Evolutionary conservation across 2,329 filamentous ascomycete genomes (phyloP).

Genomic region (Monilinia laxa): DNA sequence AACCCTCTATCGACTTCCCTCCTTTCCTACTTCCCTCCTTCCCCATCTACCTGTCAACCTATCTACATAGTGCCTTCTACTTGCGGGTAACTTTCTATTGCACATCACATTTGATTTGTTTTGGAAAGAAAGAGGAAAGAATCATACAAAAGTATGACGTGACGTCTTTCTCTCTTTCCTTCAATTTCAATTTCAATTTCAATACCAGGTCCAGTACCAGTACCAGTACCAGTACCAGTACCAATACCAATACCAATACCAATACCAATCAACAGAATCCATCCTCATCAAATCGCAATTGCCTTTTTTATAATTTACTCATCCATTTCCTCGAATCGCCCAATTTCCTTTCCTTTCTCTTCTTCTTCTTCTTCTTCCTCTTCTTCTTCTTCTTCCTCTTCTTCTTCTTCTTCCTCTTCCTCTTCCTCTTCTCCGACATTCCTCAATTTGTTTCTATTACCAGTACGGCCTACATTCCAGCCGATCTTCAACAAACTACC

Average conservation of each 20-base stretch:
- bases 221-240: background rate
- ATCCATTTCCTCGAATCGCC: background rate
- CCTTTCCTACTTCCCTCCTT: too few species aligned
- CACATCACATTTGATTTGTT: background rate
- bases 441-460: constrained; percentile 14
- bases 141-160: constrained; percentile 13
- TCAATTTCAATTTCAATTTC: background rate
- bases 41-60: too few species aligned
- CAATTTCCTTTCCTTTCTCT: too few species aligned
- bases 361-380: too few species aligned
- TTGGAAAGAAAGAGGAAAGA: background rate
- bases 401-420: too few species aligned
- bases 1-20: too few species aligned
- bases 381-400: too few species aligned
- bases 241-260: background rate
- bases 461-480: constrained; percentile 21
- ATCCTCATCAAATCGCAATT: background rate
- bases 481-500: constrained; percentile 18
- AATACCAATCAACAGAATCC: background rate
- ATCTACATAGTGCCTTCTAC: background rate
- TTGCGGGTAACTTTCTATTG: too few species aligned
- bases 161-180: constrained; percentile 1
- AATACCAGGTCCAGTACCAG: too few species aligned
- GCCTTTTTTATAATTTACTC: background rate
- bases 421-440: constrained; percentile 3